These are phyloP conservation scores for Hibiscus syriacus DNA, from an alignment of 345 rosid genomes.

Conservation along the genomic window DNA sequence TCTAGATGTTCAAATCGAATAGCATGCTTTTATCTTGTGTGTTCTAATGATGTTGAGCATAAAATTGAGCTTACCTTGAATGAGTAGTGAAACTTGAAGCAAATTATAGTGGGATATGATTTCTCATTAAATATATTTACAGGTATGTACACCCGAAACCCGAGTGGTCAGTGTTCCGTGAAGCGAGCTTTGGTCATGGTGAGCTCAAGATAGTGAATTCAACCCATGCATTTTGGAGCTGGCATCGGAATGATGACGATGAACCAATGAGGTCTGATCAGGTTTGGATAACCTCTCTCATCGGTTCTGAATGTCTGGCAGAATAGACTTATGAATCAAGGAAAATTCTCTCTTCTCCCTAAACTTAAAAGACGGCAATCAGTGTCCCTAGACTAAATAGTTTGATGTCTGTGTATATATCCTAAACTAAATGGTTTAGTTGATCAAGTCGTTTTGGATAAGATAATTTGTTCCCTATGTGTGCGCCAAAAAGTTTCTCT, in stretches of 20 bases:
- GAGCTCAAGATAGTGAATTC: too few relatives aligned
- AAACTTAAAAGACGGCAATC: not conserved
- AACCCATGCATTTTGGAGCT: constrained; percentile 82
- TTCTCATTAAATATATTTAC: not conserved
- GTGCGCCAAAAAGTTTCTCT: too few relatives aligned
- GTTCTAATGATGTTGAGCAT: not conserved
- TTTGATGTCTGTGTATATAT: not conserved
- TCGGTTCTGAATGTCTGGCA: constrained; percentile 48
- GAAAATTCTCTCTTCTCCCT: constrained; percentile 47
- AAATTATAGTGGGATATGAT: too few relatives aligned
- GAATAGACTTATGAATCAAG: constrained; percentile 33
- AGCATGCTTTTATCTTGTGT: not conserved
- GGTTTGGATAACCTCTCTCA: constrained; percentile 75
- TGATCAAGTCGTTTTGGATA: not conserved
- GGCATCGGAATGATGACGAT: constrained; percentile 97
- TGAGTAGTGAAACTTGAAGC: too few relatives aligned
- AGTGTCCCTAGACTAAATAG: not conserved
- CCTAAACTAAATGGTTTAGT: not conserved
- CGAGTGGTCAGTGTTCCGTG: too few relatives aligned
- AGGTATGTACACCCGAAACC: constrained; percentile 67
- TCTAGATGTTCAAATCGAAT: not conserved
- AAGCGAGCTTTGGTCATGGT: too few relatives aligned
- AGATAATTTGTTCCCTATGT: not conserved
- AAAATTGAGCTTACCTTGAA: not conserved
- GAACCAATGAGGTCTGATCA: too few relatives aligned